Base-by-base conservation (phyloP, 2,329 filamentous ascomycete genomes). In the Nothopassalora personata region DNA sequence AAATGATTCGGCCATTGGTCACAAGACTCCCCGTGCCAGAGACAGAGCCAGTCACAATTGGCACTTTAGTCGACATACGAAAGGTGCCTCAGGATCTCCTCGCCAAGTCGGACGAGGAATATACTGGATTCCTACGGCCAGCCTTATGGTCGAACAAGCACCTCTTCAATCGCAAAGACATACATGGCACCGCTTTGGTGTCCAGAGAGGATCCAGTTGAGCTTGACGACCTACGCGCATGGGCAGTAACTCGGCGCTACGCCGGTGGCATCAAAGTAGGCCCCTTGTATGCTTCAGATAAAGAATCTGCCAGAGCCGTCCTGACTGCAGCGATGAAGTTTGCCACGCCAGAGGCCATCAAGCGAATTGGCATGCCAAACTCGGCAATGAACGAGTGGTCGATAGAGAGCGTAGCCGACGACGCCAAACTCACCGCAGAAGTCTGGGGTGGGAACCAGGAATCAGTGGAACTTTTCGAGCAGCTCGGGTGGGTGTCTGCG, bases 191-290 rank as follows among this genome's bases (percentile, higher is more conserved):
- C 23, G 70, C 66, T 1, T 50, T 73, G 13, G 56, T 63, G 5
- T 34, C 55, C 27, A 53, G 27, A 43, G 23, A 60, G 18, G 30
- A 47, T 18, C 60, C 61, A 31, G 33, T 34, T 11, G 52, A 56
- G 4, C 27, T 62, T 5, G 59, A 62, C 6, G 54, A 66, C 5
- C 56, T 73, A 4, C 58, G 56, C 6, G 71, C 70, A n/a, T 72
- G 68, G 64, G 59, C 71, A 8, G 53, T 74, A 3, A 68, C 71
- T 13, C 69, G 74, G 3, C 65, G 64, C 4, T 73, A 67, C 46
- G 64, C 70, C 27, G 53, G 68, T 15, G 73, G 74, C 3, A 67
- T 69, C 48, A 65, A 73, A 1, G 62, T 75, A 53, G 74, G 74
- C 0, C 74, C 74, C 6, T 55, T 76, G 8, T 75, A 74, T 55